phyloP scores from a whole-genome alignment of 106 monocot species.

The Apostasia shenzhenica region DNA sequence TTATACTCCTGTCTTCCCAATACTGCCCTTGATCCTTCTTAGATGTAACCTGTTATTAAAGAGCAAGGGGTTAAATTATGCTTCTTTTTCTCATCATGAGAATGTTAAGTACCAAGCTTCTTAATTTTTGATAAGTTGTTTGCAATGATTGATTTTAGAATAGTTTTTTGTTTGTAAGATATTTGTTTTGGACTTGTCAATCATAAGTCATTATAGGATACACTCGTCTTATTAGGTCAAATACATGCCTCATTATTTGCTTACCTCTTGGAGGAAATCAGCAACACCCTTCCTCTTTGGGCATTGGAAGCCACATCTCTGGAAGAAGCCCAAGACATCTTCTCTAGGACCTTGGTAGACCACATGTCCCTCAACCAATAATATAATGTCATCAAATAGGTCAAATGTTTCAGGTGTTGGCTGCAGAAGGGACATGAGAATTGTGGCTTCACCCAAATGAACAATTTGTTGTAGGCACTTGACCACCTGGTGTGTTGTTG shows the following conservation, averaged over 20 bases:
- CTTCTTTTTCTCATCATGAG: no score
- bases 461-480: conserved; percentile 60
- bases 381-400: conserved; percentile 67
- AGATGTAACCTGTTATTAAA: conserved; percentile 42
- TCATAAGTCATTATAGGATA: no score
- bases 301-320: conserved; percentile 57
- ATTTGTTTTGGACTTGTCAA: no score
- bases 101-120: no score
- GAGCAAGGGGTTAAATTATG: neutral
- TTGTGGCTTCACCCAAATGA: conserved; percentile 57
- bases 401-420: conserved; percentile 76
- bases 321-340: conserved; percentile 48
- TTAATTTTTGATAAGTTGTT: no score
- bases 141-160: no score
- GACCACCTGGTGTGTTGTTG: conserved; percentile 72
- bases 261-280: conserved; percentile 75
- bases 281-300: conserved; percentile 59
- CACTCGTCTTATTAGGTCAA: no score
- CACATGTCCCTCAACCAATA: conserved; percentile 64
- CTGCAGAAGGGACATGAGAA: conserved; percentile 71
- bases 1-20: conserved; percentile 33
- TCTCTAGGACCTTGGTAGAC: conserved; percentile 73
- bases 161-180: no score
- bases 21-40: conserved; percentile 74
- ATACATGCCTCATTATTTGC: no score